phyloP scores from a whole-genome alignment of 225 moss, liverwort and hornwort species.

The Physcomitrellopsis africana region DNA sequence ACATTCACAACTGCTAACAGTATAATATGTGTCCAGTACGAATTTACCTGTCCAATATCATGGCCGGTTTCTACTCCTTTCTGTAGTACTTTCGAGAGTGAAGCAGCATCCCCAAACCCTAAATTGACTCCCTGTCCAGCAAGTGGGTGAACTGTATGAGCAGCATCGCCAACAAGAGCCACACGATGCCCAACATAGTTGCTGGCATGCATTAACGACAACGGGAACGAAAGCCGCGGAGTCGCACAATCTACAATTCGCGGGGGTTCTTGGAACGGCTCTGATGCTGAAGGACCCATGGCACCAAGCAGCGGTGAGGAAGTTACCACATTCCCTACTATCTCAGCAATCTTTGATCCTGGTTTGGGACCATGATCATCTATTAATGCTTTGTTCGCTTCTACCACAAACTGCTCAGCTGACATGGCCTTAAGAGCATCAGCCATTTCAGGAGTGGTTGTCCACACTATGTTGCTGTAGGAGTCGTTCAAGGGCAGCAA shows the following conservation, averaged over 20 bases:
- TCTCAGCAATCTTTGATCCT: constrained; percentile 48
- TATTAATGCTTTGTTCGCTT: constrained; percentile 71
- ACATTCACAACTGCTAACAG: background rate
- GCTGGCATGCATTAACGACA: constrained; percentile 80
- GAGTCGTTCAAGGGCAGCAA: constrained; percentile 76
- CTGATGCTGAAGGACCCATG: constrained; percentile 55
- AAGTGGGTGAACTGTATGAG: constrained; percentile 94
- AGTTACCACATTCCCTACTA: constrained; percentile 45
- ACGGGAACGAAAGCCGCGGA: constrained; percentile 79
- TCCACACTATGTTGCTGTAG: constrained; percentile 98
- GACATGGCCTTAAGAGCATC: constrained; percentile 75
- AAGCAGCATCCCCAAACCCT: constrained; percentile 91
- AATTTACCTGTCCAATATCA: constrained; percentile 87
- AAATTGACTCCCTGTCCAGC: constrained; percentile 97
- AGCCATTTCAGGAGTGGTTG: constrained; percentile 81
- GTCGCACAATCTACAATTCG: constrained; percentile 70
- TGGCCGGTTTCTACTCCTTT: constrained; percentile 74
- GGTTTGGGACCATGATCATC: constrained; percentile 71
- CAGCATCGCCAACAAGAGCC: constrained; percentile 97
- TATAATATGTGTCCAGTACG: background rate
- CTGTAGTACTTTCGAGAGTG: constrained; percentile 64
- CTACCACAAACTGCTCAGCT: constrained; percentile 65
- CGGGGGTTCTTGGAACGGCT: constrained; percentile 81
- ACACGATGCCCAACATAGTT: constrained; percentile 74
- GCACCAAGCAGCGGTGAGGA: constrained; percentile 57